These are phyloP conservation scores for Venturia effusa DNA, from an alignment of 2,329 filamentous ascomycete species.

Conservation along the genomic window DNA sequence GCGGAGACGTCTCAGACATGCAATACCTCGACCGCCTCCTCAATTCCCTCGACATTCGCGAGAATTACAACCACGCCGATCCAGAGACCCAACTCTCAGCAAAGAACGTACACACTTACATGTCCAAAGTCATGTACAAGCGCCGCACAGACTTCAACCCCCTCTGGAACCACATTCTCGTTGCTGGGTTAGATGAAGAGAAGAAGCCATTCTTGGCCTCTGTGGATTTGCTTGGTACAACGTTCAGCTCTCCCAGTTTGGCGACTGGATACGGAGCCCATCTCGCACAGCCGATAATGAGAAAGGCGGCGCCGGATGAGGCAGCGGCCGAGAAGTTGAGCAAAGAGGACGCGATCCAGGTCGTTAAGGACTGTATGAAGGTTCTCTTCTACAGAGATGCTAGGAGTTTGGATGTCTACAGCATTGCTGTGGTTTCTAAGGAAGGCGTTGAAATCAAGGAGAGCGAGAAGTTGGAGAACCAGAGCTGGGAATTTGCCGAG, in stretches of 20 bases:
- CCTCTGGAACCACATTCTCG: slow-evolving; percentile 90
- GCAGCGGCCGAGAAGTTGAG: slow-evolving; percentile 59
- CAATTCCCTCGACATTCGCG: slow-evolving; percentile 72
- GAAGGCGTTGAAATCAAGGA: slow-evolving; percentile 76
- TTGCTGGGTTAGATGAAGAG: slow-evolving; percentile 71
- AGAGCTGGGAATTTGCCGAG: slow-evolving; percentile 98
- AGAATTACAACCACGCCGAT: slow-evolving; percentile 58
- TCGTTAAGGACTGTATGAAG: slow-evolving; percentile 93
- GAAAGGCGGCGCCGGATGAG: slow-evolving; percentile 75
- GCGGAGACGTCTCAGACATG: slow-evolving; percentile 97
- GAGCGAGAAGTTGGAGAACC: slow-evolving; percentile 78
- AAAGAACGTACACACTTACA: slow-evolving; percentile 91
- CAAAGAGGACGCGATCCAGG: slow-evolving; percentile 66
- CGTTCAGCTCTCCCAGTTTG: slow-evolving; percentile 76
- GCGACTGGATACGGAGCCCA: slow-evolving; percentile 91
- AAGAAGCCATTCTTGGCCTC: slow-evolving; percentile 81
- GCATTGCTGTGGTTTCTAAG: slow-evolving; percentile 79
- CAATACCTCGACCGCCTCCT: slow-evolving; percentile 94
- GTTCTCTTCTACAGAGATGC: slow-evolving; percentile 96
- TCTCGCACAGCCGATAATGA: slow-evolving; percentile 85
- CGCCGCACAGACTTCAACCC: slow-evolving; percentile 93
- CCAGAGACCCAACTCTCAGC: slow-evolving; percentile 53
- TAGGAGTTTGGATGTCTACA: slow-evolving; percentile 82
- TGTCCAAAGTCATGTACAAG: slow-evolving; percentile 91
- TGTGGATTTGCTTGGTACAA: slow-evolving; percentile 86